phyloP scores from a whole-genome alignment of 345 rosid species.

The Hibiscus trionum region DNA sequence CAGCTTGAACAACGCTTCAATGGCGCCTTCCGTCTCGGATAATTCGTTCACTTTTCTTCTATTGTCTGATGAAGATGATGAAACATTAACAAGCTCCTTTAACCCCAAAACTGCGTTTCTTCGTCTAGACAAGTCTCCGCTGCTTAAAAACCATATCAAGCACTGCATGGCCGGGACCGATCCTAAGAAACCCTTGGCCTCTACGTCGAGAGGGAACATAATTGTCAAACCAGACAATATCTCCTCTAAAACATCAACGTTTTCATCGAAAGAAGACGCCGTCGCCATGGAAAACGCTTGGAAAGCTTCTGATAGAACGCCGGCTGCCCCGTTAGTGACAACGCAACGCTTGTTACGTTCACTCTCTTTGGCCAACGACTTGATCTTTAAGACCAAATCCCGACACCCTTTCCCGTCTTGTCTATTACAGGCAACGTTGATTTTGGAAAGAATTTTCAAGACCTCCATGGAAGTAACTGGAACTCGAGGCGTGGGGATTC shows the following conservation, averaged over 20 bases:
- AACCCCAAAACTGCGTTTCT: not conserved
- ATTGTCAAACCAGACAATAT: not conserved
- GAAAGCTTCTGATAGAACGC: not conserved
- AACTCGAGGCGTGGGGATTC: no score
- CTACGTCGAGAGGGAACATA: not conserved
- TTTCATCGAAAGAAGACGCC: not conserved
- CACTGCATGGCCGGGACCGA: not conserved
- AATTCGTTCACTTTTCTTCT: not conserved
- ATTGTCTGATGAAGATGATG: not conserved
- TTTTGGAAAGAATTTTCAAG: no score
- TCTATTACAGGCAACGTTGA: no score
- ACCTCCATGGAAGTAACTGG: no score
- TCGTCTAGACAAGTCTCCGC: not conserved
- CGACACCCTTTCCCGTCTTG: no score
- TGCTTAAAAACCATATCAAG: not conserved
- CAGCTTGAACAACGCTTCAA: not conserved
- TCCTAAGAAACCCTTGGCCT: not conserved
- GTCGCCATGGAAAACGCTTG: not conserved
- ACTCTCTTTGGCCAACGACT: no score
- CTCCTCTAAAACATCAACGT: not conserved
- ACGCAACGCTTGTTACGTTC: no score
- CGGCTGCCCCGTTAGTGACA: not conserved
- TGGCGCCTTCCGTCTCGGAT: not conserved
- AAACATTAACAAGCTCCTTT: not conserved
- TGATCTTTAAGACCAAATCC: no score